These are phyloP conservation scores for Auriculariales sp. DNA, from an alignment of 768 basidiomycete genomes.

Conservation along the genomic window DNA sequence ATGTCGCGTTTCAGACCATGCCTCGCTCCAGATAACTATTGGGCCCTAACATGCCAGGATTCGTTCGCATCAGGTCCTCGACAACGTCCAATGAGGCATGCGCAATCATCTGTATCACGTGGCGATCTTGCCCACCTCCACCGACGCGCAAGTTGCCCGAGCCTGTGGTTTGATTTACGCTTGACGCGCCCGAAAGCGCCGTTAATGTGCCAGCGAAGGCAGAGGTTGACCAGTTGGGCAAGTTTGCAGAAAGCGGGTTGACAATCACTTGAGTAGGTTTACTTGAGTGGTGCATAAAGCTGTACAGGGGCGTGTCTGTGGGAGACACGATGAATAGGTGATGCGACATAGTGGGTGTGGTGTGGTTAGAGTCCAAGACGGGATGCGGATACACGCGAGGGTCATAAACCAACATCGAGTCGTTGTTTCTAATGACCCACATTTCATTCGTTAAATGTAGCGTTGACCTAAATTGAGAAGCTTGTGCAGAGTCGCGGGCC, in stretches of 20 bases:
- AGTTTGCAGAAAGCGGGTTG: conserved; percentile 64
- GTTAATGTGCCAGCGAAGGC: conserved; percentile 84
- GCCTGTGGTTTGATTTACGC: conserved; percentile 44
- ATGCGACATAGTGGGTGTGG: conserved; percentile 75
- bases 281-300: conserved; percentile 66
- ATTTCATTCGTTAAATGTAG: no score
- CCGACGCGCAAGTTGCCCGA: conserved; percentile 23
- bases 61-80: conserved; percentile 82
- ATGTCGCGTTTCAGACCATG: background rate
- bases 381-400: no score
- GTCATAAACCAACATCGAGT: no score
- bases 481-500: no score
- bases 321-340: conserved; percentile 78
- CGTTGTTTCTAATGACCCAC: no score
- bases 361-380: no score
- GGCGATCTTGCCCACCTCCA: conserved; percentile 67
- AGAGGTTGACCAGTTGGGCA: conserved; percentile 83
- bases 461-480: no score
- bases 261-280: conserved; percentile 46
- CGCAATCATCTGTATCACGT: conserved; percentile 98
- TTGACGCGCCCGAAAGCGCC: conserved; percentile 73
- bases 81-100: conserved; percentile 91
- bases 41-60: conserved; percentile 48
- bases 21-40: background rate
- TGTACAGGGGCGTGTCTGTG: conserved; percentile 76